These are phyloP conservation scores for Sporothrix brunneoviolacea DNA, from an alignment of 2,329 filamentous ascomycete species.

Conservation along the genomic window DNA sequence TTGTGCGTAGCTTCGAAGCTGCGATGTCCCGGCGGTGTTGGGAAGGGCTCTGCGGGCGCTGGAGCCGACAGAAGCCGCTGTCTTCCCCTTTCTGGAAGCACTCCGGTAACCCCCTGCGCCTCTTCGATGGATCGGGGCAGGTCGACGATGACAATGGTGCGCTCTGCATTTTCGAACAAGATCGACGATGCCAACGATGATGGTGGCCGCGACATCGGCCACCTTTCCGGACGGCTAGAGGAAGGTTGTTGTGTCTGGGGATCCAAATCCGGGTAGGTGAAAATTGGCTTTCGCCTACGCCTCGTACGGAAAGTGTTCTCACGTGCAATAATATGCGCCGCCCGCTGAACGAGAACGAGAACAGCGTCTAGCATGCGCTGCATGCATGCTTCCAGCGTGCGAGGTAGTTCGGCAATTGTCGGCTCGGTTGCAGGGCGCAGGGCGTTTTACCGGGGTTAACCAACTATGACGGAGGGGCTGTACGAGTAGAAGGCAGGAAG, in stretches of 20 bases:
- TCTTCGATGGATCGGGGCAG: constrained; percentile 63
- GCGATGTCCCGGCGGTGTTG: constrained; percentile 32
- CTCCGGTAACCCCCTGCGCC: constrained; percentile 51
- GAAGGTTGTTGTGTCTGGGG: not conserved
- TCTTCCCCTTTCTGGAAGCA: not conserved
- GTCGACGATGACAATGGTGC: constrained; percentile 55
- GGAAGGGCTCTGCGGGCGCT: constrained; percentile 39
- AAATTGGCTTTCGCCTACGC: too few relatives aligned
- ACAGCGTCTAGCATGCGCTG: too few relatives aligned
- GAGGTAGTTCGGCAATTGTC: constrained; percentile 13
- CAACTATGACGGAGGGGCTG: constrained; percentile 7
- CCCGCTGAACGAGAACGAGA: too few relatives aligned
- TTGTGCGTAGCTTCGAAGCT: constrained; percentile 9
- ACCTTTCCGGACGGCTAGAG: not conserved
- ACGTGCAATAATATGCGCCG: too few relatives aligned
- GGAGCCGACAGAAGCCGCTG: constrained; percentile 40
- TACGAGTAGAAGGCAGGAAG: too few relatives aligned
- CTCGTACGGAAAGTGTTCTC: not conserved
- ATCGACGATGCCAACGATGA: constrained; percentile 29
- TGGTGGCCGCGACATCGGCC: constrained; percentile 1
- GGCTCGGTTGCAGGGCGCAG: constrained; percentile 8
- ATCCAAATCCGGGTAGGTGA: not conserved
- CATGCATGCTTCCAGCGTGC: too few relatives aligned
- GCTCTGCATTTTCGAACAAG: constrained; percentile 46
- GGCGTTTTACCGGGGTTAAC: constrained; percentile 11